phyloP scores from a whole-genome alignment of 2,329 filamentous ascomycete species.

The Colletotrichum falcatum region DNA sequence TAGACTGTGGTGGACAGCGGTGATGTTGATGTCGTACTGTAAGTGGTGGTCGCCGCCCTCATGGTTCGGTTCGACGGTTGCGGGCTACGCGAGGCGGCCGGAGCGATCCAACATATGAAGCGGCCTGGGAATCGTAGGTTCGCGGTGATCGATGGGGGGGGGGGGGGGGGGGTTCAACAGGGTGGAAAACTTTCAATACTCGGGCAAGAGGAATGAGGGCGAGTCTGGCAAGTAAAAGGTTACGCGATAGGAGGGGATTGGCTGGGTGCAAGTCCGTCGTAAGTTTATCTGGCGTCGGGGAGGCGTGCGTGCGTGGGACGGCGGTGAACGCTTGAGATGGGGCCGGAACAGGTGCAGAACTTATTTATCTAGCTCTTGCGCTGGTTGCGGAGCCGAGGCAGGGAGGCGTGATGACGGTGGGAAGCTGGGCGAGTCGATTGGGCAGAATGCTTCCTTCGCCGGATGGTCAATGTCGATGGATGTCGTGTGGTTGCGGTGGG shows the following conservation, averaged over 20 bases:
- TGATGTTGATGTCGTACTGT: constrained; percentile 18
- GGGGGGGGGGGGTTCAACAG: background rate
- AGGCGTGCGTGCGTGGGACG: constrained; percentile 26
- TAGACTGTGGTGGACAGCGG: constrained; percentile 7
- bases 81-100: constrained; percentile 12
- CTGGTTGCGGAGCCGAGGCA: background rate
- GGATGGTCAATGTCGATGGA: background rate
- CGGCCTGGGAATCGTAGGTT: constrained; percentile 21
- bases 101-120: constrained; percentile 16
- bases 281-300: constrained; percentile 29
- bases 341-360: constrained; percentile 7
- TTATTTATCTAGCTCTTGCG: background rate
- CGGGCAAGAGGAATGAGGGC: constrained; percentile 18
- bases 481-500: background rate
- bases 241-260: background rate
- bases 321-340: constrained; percentile 26
- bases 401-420: background rate
- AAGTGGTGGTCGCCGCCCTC: constrained; percentile 22
- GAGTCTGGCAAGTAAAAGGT: constrained; percentile 10
- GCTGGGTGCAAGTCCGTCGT: constrained; percentile 27
- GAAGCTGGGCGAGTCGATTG: constrained; percentile 22
- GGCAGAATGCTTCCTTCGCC: background rate
- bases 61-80: constrained; percentile 28
- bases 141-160: background rate
- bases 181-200: constrained; percentile 23